Conservation (phyloP, 495 filamentous ascomycete genomes). For the Xanthoparmelia taractica region DNA sequence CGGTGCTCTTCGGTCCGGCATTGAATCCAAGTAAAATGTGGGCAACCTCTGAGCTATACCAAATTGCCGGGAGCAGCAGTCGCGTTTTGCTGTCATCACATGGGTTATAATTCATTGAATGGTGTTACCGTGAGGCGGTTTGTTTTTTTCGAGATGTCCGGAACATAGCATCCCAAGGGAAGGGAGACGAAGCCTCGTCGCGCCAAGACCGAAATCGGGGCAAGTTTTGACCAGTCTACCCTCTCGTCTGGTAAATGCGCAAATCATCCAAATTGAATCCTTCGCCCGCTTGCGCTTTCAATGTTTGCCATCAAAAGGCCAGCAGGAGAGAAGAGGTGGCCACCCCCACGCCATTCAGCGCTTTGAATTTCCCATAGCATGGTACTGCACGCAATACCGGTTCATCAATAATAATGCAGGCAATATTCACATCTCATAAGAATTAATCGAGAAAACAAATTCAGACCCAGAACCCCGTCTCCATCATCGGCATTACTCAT, state of each 20-base stretch:
- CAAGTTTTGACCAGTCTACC: neutral
- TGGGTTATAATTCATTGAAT: neutral
- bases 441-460: neutral
- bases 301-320: neutral
- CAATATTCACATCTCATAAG: too few species aligned
- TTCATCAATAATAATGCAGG: too few species aligned
- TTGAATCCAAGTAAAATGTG: neutral
- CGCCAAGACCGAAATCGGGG: neutral
- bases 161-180: neutral
- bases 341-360: neutral
- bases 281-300: neutral
- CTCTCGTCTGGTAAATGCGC: neutral
- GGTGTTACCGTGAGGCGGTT: neutral
- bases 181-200: constrained; percentile 1
- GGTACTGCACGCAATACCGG: neutral
- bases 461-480: neutral
- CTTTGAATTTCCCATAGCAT: neutral
- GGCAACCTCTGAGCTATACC: neutral
- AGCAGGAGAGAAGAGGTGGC: neutral
- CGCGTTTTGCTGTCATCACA: neutral
- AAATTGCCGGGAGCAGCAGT: neutral
- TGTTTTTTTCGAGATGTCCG: neutral
- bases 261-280: neutral
- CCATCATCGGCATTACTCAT: neutral
- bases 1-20: neutral